phyloP scores from a whole-genome alignment of 1,139 yeast species.

The Pichia norvegensis region DNA sequence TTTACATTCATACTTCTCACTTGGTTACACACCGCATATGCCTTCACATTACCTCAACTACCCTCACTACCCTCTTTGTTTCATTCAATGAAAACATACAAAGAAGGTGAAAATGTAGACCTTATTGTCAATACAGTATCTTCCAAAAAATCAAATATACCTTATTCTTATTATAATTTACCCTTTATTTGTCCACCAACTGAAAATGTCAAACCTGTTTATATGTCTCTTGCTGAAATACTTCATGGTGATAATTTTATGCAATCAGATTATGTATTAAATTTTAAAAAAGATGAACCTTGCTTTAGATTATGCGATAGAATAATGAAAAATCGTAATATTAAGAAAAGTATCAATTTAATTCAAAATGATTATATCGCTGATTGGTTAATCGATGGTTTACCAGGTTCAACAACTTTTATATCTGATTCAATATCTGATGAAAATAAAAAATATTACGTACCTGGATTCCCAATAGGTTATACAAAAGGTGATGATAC shows the following conservation, averaged over 20 bases:
- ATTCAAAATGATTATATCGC: slow-evolving; percentile 66
- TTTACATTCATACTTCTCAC: not conserved
- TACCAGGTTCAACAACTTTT: slow-evolving; percentile 87
- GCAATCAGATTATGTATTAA: slow-evolving; percentile 60
- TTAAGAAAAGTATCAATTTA: slow-evolving; percentile 51
- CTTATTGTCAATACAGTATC: slow-evolving; percentile 71
- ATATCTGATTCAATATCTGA: slow-evolving; percentile 50
- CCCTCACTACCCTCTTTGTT: slow-evolving; percentile 15
- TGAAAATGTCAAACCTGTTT: slow-evolving; percentile 45
- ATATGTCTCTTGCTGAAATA: slow-evolving; percentile 68
- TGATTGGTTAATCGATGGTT: slow-evolving; percentile 78
- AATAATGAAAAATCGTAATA: slow-evolving; percentile 41
- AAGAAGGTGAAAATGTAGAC: slow-evolving; percentile 55
- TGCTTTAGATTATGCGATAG: slow-evolving; percentile 67
- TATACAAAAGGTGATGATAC: slow-evolving; percentile 49
- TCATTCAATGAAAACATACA: slow-evolving; percentile 27
- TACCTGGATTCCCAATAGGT: slow-evolving; percentile 85
- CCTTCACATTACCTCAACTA: not conserved
- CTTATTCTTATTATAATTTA: slow-evolving; percentile 67
- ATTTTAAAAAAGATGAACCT: slow-evolving; percentile 53
- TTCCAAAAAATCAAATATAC: slow-evolving; percentile 69
- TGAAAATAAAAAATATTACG: slow-evolving; percentile 52
- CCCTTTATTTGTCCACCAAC: slow-evolving; percentile 78
- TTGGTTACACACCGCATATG: not conserved
- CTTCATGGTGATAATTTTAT: slow-evolving; percentile 75